Base-by-base conservation (phyloP, 495 filamentous ascomycete species). In the Aspergillus sclerotioniger region DNA sequence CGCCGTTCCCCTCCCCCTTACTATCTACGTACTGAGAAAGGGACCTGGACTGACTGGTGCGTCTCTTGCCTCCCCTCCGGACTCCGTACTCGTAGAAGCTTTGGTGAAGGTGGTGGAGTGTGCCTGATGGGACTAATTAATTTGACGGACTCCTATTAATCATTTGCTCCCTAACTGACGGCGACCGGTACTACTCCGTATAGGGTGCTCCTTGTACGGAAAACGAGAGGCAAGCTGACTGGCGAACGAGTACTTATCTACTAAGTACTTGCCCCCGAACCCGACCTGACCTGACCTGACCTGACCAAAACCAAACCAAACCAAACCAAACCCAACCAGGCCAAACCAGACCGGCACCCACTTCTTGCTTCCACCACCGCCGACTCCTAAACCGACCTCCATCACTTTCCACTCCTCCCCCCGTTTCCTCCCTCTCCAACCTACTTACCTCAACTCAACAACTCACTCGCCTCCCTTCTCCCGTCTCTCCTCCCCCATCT, bases 401-500 rank as follows among this genome's bases (percentile, higher is more conserved):
- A 35, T 35, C 33, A 35, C 33, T 35, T 35, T 41, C 37, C 37
- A n/a, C 10, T n/a, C 37, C 13, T n/a, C 37, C 37, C 37, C 37
- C 37, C 37, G 13, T 41, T 41, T 41, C 37, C 37, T n/a, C n/a
- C 37, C 13, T 13, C 37, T 41, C 37, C 37, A 41, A n/a, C 37
- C 37, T 13, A 41, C 37, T 41, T 41, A 41, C 37, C 37, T 41
- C 19, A 53, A 20, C 9, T 45, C 57, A 49, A 33, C 47, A 51
- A 53, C 56, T 53, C 61, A 54, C 62, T 44, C 57, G 47, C 55
- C 63, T 54, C 61, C 56, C 37, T 41, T 53, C 48, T 45, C 25
- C 25, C 25, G 25, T 60, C 58, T 44, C 51, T 57, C 57, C 61
- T 61, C 62, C 59, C 58, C 62, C 64, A 60, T 62, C 55, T 58